These are phyloP conservation scores for Populus simonii DNA, from an alignment of 345 rosid species.

Conservation along the genomic window DNA sequence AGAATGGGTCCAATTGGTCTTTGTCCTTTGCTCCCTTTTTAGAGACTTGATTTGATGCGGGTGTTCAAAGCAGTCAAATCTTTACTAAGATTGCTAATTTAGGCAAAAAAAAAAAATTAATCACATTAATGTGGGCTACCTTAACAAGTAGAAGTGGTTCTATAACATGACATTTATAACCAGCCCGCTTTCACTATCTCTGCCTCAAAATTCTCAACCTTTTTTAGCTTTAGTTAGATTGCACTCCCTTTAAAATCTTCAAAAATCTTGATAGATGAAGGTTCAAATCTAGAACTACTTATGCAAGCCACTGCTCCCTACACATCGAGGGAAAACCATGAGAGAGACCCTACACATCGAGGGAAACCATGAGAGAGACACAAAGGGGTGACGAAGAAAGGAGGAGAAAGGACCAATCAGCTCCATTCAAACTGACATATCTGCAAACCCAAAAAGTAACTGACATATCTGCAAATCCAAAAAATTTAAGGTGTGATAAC, in stretches of 20 bases:
- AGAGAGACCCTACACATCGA: neutral
- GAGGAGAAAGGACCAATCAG: conserved; percentile 22
- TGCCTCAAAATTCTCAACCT: neutral
- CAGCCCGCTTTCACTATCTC: neutral
- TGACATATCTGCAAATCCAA: too few species aligned
- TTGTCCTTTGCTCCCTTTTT: conserved; percentile 19
- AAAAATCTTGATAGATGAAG: conserved; percentile 31
- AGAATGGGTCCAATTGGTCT: conserved; percentile 13
- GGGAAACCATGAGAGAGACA: too few species aligned
- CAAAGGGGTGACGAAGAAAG: neutral
- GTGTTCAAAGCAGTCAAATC: conserved; percentile 33
- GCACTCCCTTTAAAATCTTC: conserved; percentile 24
- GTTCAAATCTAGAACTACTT: conserved; percentile 43
- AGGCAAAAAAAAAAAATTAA: conserved; percentile 13
- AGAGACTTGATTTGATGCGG: conserved; percentile 30
- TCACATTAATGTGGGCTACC: conserved; percentile 3
- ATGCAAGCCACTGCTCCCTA: conserved; percentile 30
- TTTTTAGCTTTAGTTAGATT: neutral
- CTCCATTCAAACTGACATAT: conserved; percentile 35
- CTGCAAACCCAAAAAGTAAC: conserved; percentile 6
- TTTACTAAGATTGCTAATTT: conserved; percentile 18
- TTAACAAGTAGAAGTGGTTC: conserved; percentile 5
- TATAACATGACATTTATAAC: conserved; percentile 1
- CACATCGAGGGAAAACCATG: conserved; percentile 12
- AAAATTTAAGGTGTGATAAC: too few species aligned